Conservation (phyloP, 1,284 basidiomycete species). For the Cryptococcus deneoformans region DNA sequence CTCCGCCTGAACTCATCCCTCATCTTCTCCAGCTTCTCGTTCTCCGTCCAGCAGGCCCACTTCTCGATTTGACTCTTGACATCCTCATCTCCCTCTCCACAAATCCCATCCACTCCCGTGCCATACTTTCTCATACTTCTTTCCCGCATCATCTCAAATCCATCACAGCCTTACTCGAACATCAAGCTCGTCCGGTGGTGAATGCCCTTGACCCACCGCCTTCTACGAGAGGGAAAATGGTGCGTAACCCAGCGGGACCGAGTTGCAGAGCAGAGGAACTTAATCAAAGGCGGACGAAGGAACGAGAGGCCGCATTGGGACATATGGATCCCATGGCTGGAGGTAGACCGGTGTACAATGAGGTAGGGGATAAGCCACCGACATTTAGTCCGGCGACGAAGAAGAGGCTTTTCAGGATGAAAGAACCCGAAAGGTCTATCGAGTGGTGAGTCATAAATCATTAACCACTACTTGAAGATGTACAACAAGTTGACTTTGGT, state of each 20-base stretch:
- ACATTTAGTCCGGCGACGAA: slow-evolving; percentile 20
- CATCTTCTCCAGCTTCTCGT: slow-evolving; percentile 36
- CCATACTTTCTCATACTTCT: slow-evolving; percentile 24
- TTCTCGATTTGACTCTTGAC: slow-evolving; percentile 40
- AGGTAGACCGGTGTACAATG: slow-evolving; percentile 15
- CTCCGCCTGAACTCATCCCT: slow-evolving; percentile 25
- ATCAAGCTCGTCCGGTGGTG: slow-evolving; percentile 14
- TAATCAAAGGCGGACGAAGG: slow-evolving; percentile 14
- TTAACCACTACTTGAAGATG: neutral
- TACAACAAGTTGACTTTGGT: neutral
- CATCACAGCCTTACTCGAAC: slow-evolving; percentile 30
- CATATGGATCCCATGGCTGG: slow-evolving; percentile 29
- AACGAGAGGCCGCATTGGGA: slow-evolving; percentile 32
- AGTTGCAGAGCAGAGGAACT: slow-evolving; percentile 23
- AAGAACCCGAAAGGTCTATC: slow-evolving; percentile 40
- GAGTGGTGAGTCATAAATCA: slow-evolving; percentile 25
- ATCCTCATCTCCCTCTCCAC: slow-evolving; percentile 34
- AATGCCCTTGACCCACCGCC: slow-evolving; percentile 18
- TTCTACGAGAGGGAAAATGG: slow-evolving; percentile 13
- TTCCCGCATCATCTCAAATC: slow-evolving; percentile 33
- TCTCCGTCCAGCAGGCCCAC: slow-evolving; percentile 29
- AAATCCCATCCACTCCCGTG: slow-evolving; percentile 20
- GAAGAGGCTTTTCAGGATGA: slow-evolving; percentile 34
- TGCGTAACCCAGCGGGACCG: slow-evolving; percentile 37
- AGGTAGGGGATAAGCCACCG: slow-evolving; percentile 36